Conservation (phyloP, 208 protist genomes). For the Leishmania guyanensis region DNA sequence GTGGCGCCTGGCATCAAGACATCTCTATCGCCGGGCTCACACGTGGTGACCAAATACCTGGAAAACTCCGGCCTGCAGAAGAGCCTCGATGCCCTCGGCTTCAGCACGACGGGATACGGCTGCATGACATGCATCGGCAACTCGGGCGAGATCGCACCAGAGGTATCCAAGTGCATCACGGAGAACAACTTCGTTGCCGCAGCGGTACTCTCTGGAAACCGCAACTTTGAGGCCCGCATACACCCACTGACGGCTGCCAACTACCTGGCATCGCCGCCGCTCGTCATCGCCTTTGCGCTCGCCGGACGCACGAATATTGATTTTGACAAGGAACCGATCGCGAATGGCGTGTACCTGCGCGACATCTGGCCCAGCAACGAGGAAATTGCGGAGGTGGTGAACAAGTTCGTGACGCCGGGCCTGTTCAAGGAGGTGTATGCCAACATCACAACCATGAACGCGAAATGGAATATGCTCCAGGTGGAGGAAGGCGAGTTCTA, state of each 20-base stretch:
- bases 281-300: conserved; percentile 96
- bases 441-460: conserved; percentile 90
- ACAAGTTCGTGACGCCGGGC: conserved; percentile 81
- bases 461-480: conserved; percentile 91
- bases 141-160: conserved; percentile 90
- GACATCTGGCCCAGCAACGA: conserved; percentile 96
- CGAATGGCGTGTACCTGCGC: conserved; percentile 94
- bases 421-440: conserved; percentile 94
- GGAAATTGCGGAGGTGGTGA: conserved; percentile 79
- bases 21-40: conserved; percentile 94
- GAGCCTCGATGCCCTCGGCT: conserved; percentile 90
- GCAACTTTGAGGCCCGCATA: conserved; percentile 97
- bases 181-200: conserved; percentile 94
- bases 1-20: conserved; percentile 95
- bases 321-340: conserved; percentile 90
- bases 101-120: conserved; percentile 94
- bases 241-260: conserved; percentile 94
- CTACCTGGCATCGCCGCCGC: conserved; percentile 96
- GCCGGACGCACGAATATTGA: conserved; percentile 95
- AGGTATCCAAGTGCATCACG: conserved; percentile 91
- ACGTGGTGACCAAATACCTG: conserved; percentile 96
- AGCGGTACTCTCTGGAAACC: conserved; percentile 96
- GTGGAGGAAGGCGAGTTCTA: conserved; percentile 91
- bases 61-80: conserved; percentile 83
- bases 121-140: conserved; percentile 99